These are phyloP conservation scores for Conticribra weissflogii DNA, from an alignment of 108 stramenopile species.

Conservation along the genomic window DNA sequence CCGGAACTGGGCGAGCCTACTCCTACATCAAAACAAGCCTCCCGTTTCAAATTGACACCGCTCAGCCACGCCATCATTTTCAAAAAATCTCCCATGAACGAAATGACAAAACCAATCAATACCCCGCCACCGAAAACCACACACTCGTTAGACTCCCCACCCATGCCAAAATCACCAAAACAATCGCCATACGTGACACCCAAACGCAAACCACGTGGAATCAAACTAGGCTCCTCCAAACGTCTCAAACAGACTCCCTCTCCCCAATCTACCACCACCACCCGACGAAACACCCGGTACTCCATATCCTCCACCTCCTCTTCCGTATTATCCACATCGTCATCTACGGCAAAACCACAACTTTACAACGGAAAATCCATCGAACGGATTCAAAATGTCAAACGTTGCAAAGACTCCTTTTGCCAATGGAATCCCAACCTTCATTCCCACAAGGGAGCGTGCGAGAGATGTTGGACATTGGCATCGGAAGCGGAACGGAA, in stretches of 20 bases:
- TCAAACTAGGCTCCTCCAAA: conserved; percentile 1
- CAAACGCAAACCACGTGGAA: conserved; percentile 15
- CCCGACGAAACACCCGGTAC: too few relatives aligned
- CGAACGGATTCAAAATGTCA: conserved; percentile 12
- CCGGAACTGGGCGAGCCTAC: too few relatives aligned
- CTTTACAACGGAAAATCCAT: conserved; percentile 17
- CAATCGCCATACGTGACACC: not conserved
- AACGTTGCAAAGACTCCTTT: conserved; percentile 8
- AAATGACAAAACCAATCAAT: not conserved
- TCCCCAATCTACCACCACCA: too few relatives aligned
- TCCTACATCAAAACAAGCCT: too few relatives aligned
- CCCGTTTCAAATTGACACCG: not conserved
- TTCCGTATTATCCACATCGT: not conserved
- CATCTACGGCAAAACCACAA: not conserved
- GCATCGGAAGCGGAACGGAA: conserved; percentile 40
- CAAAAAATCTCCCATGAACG: not conserved
- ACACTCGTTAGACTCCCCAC: too few relatives aligned
- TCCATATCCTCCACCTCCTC: too few relatives aligned
- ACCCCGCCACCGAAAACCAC: too few relatives aligned
- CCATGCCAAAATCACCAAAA: not conserved
- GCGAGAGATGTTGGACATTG: conserved; percentile 51
- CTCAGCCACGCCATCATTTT: not conserved
- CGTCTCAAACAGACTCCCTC: conserved; percentile 7
- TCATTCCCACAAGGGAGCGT: conserved; percentile 13
- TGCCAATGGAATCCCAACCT: conserved; percentile 18